phyloP scores from a whole-genome alignment of 805 yeast genomes.

The Candida maesae region DNA sequence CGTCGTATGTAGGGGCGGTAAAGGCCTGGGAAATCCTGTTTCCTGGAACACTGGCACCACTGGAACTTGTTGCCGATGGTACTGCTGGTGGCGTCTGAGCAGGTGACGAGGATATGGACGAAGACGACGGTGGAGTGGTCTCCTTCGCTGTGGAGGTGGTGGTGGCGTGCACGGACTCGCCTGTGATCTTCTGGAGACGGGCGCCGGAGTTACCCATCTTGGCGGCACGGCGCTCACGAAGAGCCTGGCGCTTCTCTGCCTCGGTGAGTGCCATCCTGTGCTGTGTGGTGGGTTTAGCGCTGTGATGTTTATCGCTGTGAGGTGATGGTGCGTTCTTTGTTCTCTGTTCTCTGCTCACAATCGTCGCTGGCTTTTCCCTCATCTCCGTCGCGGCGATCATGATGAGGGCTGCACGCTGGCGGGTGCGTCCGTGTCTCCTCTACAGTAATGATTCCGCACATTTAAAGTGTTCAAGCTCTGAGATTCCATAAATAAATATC shows the following conservation, averaged over 20 bases:
- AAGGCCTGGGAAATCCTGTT: constrained; percentile 22
- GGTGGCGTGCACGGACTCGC: constrained; percentile 17
- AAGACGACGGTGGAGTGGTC: background rate
- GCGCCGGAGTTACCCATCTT: constrained; percentile 21
- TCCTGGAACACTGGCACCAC: background rate
- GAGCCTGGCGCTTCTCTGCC: constrained; percentile 25
- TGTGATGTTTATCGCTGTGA: no score
- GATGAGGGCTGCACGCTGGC: no score
- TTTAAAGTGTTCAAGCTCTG: no score
- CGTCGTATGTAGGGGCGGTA: constrained; percentile 12
- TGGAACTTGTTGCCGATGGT: no score
- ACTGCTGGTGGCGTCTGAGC: background rate
- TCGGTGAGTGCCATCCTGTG: constrained; percentile 20
- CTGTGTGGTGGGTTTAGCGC: background rate
- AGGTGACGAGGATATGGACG: background rate
- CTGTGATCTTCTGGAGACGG: constrained; percentile 25
- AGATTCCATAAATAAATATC: no score
- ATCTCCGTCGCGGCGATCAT: no score
- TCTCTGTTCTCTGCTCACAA: no score
- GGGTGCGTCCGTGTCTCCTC: no score
- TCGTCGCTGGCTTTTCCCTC: no score
- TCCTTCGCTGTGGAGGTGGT: background rate
- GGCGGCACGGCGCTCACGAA: constrained; percentile 28
- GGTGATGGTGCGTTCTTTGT: no score
- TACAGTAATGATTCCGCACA: no score